Evolutionary conservation across 1,284 basidiomycete species (phyloP), one percentile per base, ranked within the genome.

Genomic region (Ceratobasidium sp.): DNA sequence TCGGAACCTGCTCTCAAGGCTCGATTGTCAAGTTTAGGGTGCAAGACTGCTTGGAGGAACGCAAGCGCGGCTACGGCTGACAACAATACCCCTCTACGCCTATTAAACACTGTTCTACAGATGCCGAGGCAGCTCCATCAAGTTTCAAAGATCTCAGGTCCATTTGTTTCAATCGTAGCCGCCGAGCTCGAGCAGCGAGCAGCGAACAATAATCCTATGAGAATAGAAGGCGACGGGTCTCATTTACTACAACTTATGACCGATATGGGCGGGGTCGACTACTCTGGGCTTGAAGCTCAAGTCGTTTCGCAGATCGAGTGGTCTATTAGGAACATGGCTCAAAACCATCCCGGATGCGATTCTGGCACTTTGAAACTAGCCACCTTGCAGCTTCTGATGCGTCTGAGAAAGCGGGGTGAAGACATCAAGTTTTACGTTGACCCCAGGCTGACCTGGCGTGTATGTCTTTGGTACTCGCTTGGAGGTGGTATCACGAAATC

Each of bases 391-490:
- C 23, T 68, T 9, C 38, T 68, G 20, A 52, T 68, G 17, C 33
- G 20, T 52, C 48, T 68, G 12, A 48, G 33, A 17, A 20, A 61
- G 0, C 10, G 15, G 10, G 59, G 59, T 3, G 33, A 40, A 40
- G 38, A 33, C 1, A 28, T 61, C 12, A 61, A 40, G 33, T 61
- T 61, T 9, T 61, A 61, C 20, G 33, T 40, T 6, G 33, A 38
- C 15, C 26, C 33, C 5, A 28, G 26, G 15, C 28, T 38, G 17
- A 61, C 28, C 1, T 68, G 66, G 66, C 46, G 33, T 10, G 28
- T 68, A 12, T 54, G 66, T 33, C 50, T 68, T n/a, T 68, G 66
- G 66, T 48, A 54, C 23, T 68, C 23, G 4, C 50, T 68, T 4
- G 66, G 46, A 33, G 23, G 28, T 6, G 33, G 33, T 17, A 61